These are phyloP conservation scores for Exobasidium cylindrosporum DNA, from an alignment of 1,284 basidiomycete species.

Conservation along the genomic window DNA sequence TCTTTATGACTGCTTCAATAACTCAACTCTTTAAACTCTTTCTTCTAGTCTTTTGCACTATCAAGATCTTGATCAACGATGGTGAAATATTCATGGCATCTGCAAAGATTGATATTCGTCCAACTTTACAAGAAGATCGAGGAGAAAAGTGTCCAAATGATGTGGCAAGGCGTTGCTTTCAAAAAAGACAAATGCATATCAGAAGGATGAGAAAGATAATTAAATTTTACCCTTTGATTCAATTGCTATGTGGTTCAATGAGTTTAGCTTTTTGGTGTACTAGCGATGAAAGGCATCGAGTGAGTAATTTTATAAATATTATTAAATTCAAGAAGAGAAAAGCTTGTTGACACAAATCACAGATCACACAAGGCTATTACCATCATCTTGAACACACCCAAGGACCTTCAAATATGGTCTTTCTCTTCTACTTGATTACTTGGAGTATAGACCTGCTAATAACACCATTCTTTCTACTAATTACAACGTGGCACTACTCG, in stretches of 20 bases:
- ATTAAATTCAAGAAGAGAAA: too few relatives aligned
- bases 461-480: background rate
- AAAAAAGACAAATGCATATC: background rate
- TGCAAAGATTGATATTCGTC: constrained; percentile 1
- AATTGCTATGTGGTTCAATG: background rate
- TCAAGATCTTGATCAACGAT: background rate
- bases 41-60: background rate
- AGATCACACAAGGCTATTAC: background rate
- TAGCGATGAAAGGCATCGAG: background rate
- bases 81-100: background rate
- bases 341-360: too few relatives aligned
- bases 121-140: background rate
- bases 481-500: constrained; percentile 3
- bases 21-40: background rate
- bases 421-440: background rate
- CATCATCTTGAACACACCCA: background rate
- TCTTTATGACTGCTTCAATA: background rate
- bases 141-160: background rate
- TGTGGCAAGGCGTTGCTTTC: background rate
- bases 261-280: constrained; percentile 1
- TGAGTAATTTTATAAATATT: too few relatives aligned
- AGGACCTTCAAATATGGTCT: background rate
- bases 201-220: background rate
- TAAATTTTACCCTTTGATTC: background rate
- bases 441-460: background rate